Conservation (phyloP, 768 basidiomycete species). For the Crepidotus variabilis region DNA sequence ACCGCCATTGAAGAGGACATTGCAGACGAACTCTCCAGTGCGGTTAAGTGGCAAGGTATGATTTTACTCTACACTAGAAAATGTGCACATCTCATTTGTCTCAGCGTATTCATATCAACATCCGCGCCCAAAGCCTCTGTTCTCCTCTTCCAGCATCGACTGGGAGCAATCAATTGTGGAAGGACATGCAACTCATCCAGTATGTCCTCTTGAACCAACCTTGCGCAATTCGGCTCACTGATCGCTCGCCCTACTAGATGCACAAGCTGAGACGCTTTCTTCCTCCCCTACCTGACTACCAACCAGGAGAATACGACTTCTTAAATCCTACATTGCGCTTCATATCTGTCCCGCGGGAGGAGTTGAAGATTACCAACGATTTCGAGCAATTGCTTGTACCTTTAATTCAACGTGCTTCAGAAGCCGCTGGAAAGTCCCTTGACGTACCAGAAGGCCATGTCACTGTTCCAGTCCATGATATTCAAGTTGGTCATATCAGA, state of each 20-base stretch:
- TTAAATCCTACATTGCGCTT: constrained; percentile 46
- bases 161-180: constrained; percentile 64
- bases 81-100: neutral
- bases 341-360: constrained; percentile 38
- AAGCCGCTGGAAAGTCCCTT: constrained; percentile 31
- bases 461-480: constrained; percentile 52
- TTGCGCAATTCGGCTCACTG: neutral
- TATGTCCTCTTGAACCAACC: constrained; percentile 16
- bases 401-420: constrained; percentile 34
- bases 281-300: constrained; percentile 41
- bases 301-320: constrained; percentile 45
- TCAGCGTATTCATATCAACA: constrained; percentile 47
- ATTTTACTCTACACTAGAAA: neutral
- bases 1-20: constrained; percentile 34
- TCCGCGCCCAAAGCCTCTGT: constrained; percentile 41
- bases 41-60: constrained; percentile 53
- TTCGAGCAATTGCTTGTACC: constrained; percentile 42
- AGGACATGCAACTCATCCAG: constrained; percentile 59
- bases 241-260: constrained; percentile 33
- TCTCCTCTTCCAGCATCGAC: constrained; percentile 44
- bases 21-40: constrained; percentile 42
- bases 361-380: constrained; percentile 45
- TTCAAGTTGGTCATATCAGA: constrained; percentile 46
- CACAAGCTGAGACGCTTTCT: constrained; percentile 53
- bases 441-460: constrained; percentile 31